phyloP scores from a whole-genome alignment of 176 grass and related monocot species.

The Sorghum bicolor region Sorghum_bicolor_NCBIv3 NC_012871.2:63675001-63675500 shows the following conservation, averaged over 20 bases:
- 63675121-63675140: background rate
- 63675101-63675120: conserved; percentile 32
- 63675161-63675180: background rate
- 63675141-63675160: background rate
- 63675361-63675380: background rate
- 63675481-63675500: background rate
- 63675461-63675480: background rate
- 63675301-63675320: too few relatives aligned
- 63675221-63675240: background rate
- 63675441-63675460: background rate
- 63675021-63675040: conserved; percentile 26
- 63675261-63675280: background rate
- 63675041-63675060: background rate
- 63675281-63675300: background rate
- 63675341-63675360: background rate
- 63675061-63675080: conserved; percentile 11
- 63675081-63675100: conserved; percentile 29
- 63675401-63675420: background rate
- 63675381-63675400: background rate
- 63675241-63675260: background rate
- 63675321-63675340: too few relatives aligned
- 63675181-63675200: background rate
- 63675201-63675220: background rate
- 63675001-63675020: conserved; percentile 11
- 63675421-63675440: background rate